Conservation (phyloP, 164 flowering plant genomes). For the Stephania cephalantha region DNA sequence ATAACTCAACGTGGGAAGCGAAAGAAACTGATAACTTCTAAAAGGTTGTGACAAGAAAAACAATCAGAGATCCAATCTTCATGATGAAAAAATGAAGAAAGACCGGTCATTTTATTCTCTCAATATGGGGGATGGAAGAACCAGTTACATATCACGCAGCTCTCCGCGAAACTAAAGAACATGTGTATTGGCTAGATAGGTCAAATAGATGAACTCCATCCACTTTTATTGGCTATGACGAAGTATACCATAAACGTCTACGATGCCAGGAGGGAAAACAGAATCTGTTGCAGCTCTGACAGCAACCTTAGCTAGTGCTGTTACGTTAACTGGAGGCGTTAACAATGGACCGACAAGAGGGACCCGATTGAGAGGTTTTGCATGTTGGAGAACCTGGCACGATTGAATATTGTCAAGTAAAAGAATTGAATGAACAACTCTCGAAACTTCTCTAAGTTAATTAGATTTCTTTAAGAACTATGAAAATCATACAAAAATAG, state of each 20-base stretch:
- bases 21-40: too few relatives aligned
- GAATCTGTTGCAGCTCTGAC: constrained; percentile 92
- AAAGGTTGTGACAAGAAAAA: too few relatives aligned
- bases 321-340: constrained; percentile 75
- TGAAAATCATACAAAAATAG: too few relatives aligned
- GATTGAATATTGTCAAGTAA: background rate
- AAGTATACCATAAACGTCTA: constrained; percentile 74
- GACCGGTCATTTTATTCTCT: background rate
- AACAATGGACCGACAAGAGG: constrained; percentile 84
- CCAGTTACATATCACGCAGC: background rate
- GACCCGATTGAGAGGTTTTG: constrained; percentile 63
- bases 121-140: background rate
- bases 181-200: background rate
- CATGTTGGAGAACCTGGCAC: constrained; percentile 66
- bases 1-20: too few relatives aligned
- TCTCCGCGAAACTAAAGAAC: background rate
- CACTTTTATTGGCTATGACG: constrained; percentile 59
- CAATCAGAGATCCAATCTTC: background rate
- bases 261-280: constrained; percentile 86
- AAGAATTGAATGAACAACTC: too few relatives aligned
- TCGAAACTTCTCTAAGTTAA: too few relatives aligned
- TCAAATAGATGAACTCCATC: background rate
- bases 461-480: too few relatives aligned
- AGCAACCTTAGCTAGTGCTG: constrained; percentile 74
- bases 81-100: background rate